These are phyloP conservation scores for Trifolium pratense DNA, from an alignment of 306 rosid genomes.

Conservation along the genomic window DNA sequence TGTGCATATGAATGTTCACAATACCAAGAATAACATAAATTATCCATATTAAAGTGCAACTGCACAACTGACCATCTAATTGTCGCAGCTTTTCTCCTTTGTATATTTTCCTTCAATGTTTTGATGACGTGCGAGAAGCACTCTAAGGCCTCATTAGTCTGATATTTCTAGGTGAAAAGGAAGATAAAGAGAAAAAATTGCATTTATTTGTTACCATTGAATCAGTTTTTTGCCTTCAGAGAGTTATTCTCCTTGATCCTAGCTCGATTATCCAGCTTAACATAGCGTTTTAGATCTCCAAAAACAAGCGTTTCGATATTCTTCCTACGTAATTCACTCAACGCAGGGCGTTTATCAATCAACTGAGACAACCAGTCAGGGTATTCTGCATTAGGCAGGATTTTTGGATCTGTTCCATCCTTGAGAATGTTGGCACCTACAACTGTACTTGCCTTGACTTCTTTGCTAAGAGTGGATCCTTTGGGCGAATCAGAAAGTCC, in stretches of 20 bases:
- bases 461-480: constrained; percentile 73
- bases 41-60: not conserved
- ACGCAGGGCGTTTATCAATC: constrained; percentile 71
- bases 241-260: constrained; percentile 83
- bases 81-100: not conserved
- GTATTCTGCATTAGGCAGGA: constrained; percentile 74
- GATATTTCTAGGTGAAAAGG: not conserved
- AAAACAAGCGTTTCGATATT: constrained; percentile 58
- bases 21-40: not conserved
- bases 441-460: constrained; percentile 74
- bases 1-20: not conserved
- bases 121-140: not conserved
- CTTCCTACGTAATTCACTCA: constrained; percentile 77
- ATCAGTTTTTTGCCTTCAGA: constrained; percentile 66
- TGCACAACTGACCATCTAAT: not conserved
- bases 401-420: constrained; percentile 78
- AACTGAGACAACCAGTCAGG: constrained; percentile 77
- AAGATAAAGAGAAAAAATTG: not conserved
- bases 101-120: not conserved
- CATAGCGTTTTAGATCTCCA: constrained; percentile 70
- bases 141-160: not conserved
- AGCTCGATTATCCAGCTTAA: constrained; percentile 79
- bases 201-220: constrained; percentile 17
- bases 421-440: constrained; percentile 87
- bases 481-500: constrained; percentile 68